phyloP scores from a whole-genome alignment of 805 yeast species.

The Kodamaea fukazawae region DNA sequence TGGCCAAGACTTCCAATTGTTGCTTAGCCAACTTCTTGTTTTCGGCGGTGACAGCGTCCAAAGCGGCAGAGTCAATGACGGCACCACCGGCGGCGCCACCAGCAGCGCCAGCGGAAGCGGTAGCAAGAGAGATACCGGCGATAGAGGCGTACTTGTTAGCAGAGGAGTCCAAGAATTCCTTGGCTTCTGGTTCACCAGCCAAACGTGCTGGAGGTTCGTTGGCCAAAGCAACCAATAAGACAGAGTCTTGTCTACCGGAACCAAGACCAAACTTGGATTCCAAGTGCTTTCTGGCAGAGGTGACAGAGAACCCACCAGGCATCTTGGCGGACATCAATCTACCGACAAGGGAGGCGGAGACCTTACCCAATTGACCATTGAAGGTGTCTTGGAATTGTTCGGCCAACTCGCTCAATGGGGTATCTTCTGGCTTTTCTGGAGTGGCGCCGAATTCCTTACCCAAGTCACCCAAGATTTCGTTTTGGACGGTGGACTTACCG shows the following conservation, averaged over 20 bases:
- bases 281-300: conserved; percentile 88
- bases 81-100: conserved; percentile 74
- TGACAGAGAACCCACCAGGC: conserved; percentile 99
- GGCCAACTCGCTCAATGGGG: conserved; percentile 93
- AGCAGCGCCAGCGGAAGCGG: conserved; percentile 60
- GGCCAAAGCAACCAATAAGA: conserved; percentile 76
- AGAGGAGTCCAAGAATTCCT: conserved; percentile 76
- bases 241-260: conserved; percentile 91
- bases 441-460: conserved; percentile 98
- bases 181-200: conserved; percentile 84
- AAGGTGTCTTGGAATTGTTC: conserved; percentile 92
- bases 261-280: conserved; percentile 92
- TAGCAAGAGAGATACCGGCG: conserved; percentile 73
- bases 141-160: conserved; percentile 83
- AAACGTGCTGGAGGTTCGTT: conserved; percentile 90
- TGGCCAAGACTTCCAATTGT: conserved; percentile 87
- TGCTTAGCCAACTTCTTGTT: conserved; percentile 69
- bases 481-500: conserved; percentile 98
- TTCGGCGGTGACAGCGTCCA: conserved; percentile 76
- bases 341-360: conserved; percentile 82
- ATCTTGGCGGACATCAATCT: conserved; percentile 93
- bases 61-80: conserved; percentile 91
- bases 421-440: conserved; percentile 99
- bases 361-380: conserved; percentile 88
- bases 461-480: conserved; percentile 96